These are phyloP conservation scores for Solanum microdontum DNA, from an alignment of 257 asterid species.

Conservation along the genomic window DNA sequence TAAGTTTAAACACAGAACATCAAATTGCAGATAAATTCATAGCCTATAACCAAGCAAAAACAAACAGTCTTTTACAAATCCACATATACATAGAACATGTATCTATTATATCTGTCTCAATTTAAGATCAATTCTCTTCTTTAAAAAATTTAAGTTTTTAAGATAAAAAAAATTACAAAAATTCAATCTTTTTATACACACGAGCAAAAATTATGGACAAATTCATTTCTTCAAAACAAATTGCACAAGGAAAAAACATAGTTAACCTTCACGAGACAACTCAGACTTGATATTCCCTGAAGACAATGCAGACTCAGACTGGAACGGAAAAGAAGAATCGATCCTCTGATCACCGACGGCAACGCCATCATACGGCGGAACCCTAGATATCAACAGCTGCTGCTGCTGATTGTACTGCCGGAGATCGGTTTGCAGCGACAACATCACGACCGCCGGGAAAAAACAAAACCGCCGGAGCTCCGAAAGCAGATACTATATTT, in stretches of 20 bases:
- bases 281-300: conserved; percentile 41
- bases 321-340: conserved; percentile 17
- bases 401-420: conserved; percentile 54
- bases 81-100: background rate
- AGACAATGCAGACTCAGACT: conserved; percentile 18
- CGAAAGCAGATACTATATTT: background rate
- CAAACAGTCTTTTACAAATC: background rate
- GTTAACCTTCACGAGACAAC: conserved; percentile 56
- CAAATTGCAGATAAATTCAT: background rate
- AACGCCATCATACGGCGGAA: conserved; percentile 24
- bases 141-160: background rate
- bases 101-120: background rate
- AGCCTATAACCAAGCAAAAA: background rate
- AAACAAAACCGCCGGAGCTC: background rate
- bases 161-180: background rate
- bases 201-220: background rate
- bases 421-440: conserved; percentile 87
- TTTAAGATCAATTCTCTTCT: background rate
- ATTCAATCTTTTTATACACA: background rate
- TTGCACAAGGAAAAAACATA: background rate
- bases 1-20: background rate
- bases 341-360: conserved; percentile 15
- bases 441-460: conserved; percentile 28
- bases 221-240: background rate
- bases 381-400: conserved; percentile 36